Evolutionary conservation across 1,284 basidiomycete species (phyloP).

Genomic region (Pyrrhoderma lamaoense): DNA sequence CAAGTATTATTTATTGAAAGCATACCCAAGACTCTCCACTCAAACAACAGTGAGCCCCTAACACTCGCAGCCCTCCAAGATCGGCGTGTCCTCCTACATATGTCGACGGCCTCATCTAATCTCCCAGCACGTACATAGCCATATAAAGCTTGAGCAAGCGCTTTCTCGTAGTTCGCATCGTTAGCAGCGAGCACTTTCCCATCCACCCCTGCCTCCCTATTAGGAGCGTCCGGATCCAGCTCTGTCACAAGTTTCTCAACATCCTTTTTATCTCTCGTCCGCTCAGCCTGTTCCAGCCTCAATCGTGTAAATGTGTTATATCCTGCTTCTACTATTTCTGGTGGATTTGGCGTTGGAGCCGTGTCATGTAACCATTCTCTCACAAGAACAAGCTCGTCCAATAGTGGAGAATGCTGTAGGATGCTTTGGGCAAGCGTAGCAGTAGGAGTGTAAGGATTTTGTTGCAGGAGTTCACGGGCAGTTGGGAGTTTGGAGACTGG

Average conservation of each 20-base stretch:
- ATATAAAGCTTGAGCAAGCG: slow-evolving; percentile 67
- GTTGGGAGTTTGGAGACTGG: too few relatives aligned
- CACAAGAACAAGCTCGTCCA: slow-evolving; percentile 67
- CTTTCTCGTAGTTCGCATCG: slow-evolving; percentile 70
- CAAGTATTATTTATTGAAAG: too few relatives aligned
- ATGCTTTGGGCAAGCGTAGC: slow-evolving; percentile 64
- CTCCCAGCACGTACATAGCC: slow-evolving; percentile 75
- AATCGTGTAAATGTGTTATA: slow-evolving; percentile 83
- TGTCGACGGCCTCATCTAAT: slow-evolving; percentile 74
- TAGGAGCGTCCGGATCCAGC: slow-evolving; percentile 72
- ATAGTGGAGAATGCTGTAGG: slow-evolving; percentile 49
- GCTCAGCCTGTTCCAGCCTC: slow-evolving; percentile 54
- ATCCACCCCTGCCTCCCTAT: too few relatives aligned
- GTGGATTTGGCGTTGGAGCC: slow-evolving; percentile 50
- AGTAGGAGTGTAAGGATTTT: slow-evolving; percentile 76
- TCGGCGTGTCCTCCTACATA: slow-evolving; percentile 80
- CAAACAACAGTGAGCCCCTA: slow-evolving; percentile 69
- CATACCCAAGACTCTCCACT: slow-evolving; percentile 61
- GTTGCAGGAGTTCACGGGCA: slow-evolving; percentile 44
- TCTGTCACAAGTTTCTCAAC: slow-evolving; percentile 51
- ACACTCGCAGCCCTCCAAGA: slow-evolving; percentile 89
- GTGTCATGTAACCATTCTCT: slow-evolving; percentile 79
- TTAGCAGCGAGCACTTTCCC: too few relatives aligned
- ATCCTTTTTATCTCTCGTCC: slow-evolving; percentile 38
- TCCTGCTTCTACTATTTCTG: slow-evolving; percentile 22